A percentile compares a stretch with the other conserved stretches of the same genome.
Evolutionary conservation across 805 yeast genomes (phyloP).

Genomic region (Hanseniaspora opuntiae): DNA sequence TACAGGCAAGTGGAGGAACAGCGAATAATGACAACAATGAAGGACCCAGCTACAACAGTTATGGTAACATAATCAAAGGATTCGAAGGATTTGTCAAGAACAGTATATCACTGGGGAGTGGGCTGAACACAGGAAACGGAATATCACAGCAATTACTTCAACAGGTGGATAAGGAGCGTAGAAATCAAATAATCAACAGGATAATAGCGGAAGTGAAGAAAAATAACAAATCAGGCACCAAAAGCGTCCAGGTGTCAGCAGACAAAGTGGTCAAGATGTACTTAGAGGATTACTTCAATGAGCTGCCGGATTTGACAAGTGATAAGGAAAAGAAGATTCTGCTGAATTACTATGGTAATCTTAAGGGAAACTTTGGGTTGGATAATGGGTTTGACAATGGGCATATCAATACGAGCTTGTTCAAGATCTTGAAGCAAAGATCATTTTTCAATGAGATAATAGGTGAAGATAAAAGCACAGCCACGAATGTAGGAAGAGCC

Average conservation of each 20-base stretch:
- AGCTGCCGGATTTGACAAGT: constrained; percentile 1
- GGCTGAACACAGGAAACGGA: constrained; percentile 6
- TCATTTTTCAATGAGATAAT: background rate
- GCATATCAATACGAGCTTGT: constrained; percentile 2
- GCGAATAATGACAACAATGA: background rate
- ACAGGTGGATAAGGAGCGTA: constrained; percentile 5
- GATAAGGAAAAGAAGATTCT: constrained; percentile 3
- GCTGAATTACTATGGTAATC: constrained; percentile 6
- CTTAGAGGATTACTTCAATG: background rate
- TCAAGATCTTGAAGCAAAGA: constrained; percentile 1
- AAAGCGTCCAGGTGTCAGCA: background rate
- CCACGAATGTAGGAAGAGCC: background rate
- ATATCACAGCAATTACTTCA: background rate
- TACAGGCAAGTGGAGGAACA: background rate
- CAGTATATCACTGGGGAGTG: constrained; percentile 8
- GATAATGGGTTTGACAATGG: constrained; percentile 12
- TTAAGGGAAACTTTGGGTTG: constrained; percentile 8
- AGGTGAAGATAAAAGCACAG: background rate
- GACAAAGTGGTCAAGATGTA: background rate
- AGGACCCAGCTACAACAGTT: constrained; percentile 9
- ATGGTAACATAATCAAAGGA: constrained; percentile 12
- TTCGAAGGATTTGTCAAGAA: constrained; percentile 11
- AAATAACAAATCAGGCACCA: background rate
- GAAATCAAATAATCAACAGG: background rate
- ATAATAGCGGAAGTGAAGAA: background rate